Conservation (phyloP, 163 green algal genomes). For the Scenedesmus sp. region DNA sequence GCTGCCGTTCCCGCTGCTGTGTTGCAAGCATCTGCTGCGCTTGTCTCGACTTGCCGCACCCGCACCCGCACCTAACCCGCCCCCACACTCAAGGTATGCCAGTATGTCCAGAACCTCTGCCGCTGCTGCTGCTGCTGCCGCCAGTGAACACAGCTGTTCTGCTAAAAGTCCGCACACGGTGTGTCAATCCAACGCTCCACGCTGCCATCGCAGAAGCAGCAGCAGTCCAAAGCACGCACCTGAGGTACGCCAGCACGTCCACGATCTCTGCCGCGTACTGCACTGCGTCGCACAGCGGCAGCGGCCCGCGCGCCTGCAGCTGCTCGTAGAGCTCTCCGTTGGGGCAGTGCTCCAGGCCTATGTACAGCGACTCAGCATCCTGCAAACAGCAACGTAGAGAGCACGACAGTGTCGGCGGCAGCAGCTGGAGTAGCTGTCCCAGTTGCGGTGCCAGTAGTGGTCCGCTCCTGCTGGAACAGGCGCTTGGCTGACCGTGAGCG, state of each 20-base stretch:
- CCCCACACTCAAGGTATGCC: too few species aligned
- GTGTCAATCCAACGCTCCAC: too few species aligned
- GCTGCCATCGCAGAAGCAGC: too few species aligned
- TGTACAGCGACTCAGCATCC: conserved; percentile 76
- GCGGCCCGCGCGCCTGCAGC: conserved; percentile 66
- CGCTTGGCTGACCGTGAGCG: too few species aligned
- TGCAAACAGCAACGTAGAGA: neutral
- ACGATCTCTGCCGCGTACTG: conserved; percentile 93
- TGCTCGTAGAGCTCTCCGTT: conserved; percentile 95
- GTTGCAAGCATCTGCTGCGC: neutral
- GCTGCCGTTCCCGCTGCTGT: neutral
- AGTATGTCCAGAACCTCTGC: too few species aligned
- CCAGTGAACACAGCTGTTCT: neutral
- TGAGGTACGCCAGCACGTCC: conserved; percentile 86
- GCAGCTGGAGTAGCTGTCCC: neutral
- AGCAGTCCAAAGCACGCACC: conserved; percentile 41
- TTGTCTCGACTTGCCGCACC: too few species aligned
- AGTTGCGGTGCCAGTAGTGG: too few species aligned
- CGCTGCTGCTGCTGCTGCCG: neutral
- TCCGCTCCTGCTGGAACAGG: too few species aligned
- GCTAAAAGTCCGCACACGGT: too few species aligned
- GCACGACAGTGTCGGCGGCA: neutral
- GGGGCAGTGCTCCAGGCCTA: conserved; percentile 91
- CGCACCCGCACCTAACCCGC: too few species aligned
- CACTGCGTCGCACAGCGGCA: conserved; percentile 41